These are phyloP conservation scores for Chlorella sp. DNA, from an alignment of 139 green algal species.

Conservation along the genomic window DNA sequence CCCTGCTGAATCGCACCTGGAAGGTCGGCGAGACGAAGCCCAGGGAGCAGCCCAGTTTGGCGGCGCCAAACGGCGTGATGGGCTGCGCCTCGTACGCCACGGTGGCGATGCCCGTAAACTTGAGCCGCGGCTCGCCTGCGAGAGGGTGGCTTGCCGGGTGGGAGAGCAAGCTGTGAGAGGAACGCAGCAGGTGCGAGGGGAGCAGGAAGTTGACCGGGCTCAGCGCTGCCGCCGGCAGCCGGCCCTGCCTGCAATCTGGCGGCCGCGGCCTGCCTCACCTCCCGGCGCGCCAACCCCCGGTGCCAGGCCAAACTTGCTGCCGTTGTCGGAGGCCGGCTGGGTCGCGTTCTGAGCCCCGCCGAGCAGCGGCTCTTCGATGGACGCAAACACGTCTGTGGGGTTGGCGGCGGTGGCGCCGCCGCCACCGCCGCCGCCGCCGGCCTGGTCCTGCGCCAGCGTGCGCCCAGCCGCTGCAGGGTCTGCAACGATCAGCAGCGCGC, in stretches of 20 bases:
- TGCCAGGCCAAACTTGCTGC: slow-evolving; percentile 6
- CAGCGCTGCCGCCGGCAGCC: too few species aligned
- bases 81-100: slow-evolving; percentile 25
- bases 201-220: background rate
- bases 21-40: slow-evolving; percentile 32
- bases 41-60: slow-evolving; percentile 36
- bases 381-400: background rate
- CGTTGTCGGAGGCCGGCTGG: too few species aligned
- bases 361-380: background rate
- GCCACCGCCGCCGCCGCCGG: background rate
- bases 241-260: too few species aligned
- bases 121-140: slow-evolving; percentile 24
- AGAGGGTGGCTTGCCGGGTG: background rate
- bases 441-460: background rate
- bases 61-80: slow-evolving; percentile 14
- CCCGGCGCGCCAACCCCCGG: slow-evolving; percentile 1
- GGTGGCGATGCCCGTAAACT: slow-evolving; percentile 31
- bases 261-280: background rate
- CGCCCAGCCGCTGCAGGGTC: too few species aligned
- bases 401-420: background rate
- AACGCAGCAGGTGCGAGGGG: background rate
- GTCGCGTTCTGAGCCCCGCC: too few species aligned
- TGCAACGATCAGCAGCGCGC: too few species aligned
- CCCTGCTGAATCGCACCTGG: background rate
- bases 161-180: background rate